Conservation (phyloP, 805 yeast genomes). For the Hanseniaspora clermontiae region DNA sequence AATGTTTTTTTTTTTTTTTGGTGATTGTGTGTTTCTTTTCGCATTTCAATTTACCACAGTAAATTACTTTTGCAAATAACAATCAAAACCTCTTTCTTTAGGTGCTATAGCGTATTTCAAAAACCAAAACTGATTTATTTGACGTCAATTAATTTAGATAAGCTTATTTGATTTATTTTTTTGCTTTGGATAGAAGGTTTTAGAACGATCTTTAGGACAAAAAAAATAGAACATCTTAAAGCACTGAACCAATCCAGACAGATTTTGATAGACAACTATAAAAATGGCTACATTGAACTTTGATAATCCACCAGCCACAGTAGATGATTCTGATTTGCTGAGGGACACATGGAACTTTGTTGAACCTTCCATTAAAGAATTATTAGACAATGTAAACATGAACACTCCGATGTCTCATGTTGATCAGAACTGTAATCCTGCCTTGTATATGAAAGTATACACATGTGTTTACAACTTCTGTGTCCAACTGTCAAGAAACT, state of each 20-base stretch:
- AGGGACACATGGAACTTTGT: slow-evolving; percentile 66
- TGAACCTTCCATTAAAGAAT: slow-evolving; percentile 61
- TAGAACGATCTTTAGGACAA: neutral
- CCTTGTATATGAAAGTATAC: slow-evolving; percentile 73
- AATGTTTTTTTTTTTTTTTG: neutral
- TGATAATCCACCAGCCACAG: neutral
- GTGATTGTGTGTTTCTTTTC: neutral
- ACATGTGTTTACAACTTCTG: slow-evolving; percentile 90
- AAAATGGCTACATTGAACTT: neutral
- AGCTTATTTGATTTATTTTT: neutral
- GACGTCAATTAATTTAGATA: too few relatives aligned
- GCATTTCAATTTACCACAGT: neutral
- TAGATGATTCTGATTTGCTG: slow-evolving; percentile 20
- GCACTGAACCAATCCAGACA: too few relatives aligned
- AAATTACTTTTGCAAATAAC: too few relatives aligned
- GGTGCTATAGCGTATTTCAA: neutral
- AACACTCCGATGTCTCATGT: slow-evolving; percentile 12
- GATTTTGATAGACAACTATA: neutral
- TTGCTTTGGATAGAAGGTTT: neutral
- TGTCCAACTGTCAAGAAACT: slow-evolving; percentile 54
- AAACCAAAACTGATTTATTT: too few relatives aligned
- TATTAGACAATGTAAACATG: slow-evolving; percentile 37
- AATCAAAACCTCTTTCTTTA: neutral
- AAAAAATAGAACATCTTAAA: too few relatives aligned
- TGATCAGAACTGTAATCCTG: slow-evolving; percentile 12